Conservation (phyloP, 371 early-diverging fungal genomes). For the Choanephora cucurbitarum region DNA sequence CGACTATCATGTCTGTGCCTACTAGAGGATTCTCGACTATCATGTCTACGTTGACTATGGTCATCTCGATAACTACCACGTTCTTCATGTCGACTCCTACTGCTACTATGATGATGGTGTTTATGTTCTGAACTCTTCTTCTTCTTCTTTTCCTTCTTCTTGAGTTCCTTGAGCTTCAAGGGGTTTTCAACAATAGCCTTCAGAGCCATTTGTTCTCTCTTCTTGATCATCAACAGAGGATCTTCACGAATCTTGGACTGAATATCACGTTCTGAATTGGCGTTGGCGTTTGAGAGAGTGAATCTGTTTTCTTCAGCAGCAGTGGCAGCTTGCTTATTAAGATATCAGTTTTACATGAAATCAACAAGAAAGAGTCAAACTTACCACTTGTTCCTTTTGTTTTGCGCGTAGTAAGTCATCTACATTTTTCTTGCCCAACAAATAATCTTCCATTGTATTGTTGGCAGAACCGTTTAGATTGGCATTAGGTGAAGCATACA, state of each 20-base stretch:
- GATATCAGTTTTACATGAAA: neutral
- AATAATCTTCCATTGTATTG: constrained; percentile 83
- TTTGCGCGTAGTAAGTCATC: constrained; percentile 67
- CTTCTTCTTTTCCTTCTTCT: constrained; percentile 46
- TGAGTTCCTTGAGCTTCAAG: constrained; percentile 62
- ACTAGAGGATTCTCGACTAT: constrained; percentile 5
- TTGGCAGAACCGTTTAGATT: constrained; percentile 52
- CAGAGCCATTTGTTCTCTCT: constrained; percentile 81
- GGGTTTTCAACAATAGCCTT: constrained; percentile 81
- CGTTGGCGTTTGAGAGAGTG: constrained; percentile 56
- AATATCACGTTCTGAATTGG: constrained; percentile 81
- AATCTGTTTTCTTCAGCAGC: constrained; percentile 29
- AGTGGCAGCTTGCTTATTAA: constrained; percentile 25
- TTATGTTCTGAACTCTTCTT: constrained; percentile 30
- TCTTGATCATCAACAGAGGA: constrained; percentile 86
- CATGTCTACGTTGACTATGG: neutral
- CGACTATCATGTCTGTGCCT: constrained; percentile 1
- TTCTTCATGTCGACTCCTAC: constrained; percentile 7
- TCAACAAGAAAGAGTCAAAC: constrained; percentile 2
- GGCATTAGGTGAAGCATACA: constrained; percentile 82
- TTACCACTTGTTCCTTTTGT: constrained; percentile 49
- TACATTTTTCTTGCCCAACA: constrained; percentile 88
- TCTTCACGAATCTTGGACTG: constrained; percentile 91
- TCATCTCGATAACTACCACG: no score
- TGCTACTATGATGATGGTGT: constrained; percentile 12